These are phyloP conservation scores for Rhodomyrtus tomentosa DNA, from an alignment of 345 rosid species.

Conservation along the genomic window DNA sequence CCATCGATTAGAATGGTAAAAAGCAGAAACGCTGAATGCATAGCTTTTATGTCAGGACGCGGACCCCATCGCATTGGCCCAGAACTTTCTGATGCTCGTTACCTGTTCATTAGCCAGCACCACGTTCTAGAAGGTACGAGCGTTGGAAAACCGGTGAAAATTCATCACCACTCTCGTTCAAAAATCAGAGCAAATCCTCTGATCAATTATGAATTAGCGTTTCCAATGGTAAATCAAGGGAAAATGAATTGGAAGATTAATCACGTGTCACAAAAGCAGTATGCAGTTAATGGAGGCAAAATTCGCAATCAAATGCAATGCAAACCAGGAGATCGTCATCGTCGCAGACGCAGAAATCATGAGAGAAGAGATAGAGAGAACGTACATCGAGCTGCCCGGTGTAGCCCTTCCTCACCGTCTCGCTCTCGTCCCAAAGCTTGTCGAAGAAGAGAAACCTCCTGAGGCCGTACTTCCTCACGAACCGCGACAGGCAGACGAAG, in stretches of 20 bases:
- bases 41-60: neutral
- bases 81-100: neutral
- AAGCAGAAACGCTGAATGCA: neutral
- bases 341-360: neutral
- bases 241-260: neutral
- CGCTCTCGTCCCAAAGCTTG: slow-evolving; percentile 87
- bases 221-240: neutral
- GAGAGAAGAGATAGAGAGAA: neutral
- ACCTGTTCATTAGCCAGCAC: neutral
- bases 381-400: slow-evolving; percentile 75
- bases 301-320: neutral
- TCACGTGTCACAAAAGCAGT: neutral
- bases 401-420: slow-evolving; percentile 59
- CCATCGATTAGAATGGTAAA: neutral
- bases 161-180: neutral
- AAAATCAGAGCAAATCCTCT: neutral
- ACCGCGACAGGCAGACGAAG: slow-evolving; percentile 55
- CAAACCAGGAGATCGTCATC: neutral
- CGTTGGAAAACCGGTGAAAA: neutral
- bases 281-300: neutral
- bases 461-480: slow-evolving; percentile 54
- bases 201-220: neutral
- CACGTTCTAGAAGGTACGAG: neutral
- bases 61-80: neutral
- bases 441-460: slow-evolving; percentile 81